These are phyloP conservation scores for Blumeria graminis DNA, from an alignment of 2,329 filamentous ascomycete genomes.

Conservation along the genomic window DNA sequence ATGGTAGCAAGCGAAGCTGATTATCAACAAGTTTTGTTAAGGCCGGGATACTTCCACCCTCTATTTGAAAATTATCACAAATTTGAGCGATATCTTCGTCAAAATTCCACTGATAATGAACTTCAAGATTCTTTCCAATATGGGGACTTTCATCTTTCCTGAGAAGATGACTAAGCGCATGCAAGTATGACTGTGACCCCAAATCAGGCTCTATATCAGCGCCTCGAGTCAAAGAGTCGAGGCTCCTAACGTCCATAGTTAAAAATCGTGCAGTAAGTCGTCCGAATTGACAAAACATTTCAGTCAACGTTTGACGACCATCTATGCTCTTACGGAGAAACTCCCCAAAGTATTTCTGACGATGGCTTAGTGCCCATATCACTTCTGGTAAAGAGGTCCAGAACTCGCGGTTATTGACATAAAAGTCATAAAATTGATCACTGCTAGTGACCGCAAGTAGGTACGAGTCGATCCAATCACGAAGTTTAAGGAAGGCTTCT, in stretches of 20 bases:
- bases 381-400: conserved; percentile 29
- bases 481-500: conserved; percentile 21
- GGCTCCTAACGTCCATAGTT: conserved; percentile 21
- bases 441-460: conserved; percentile 19
- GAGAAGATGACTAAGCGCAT: conserved; percentile 19
- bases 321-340: conserved; percentile 10
- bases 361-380: conserved; percentile 18
- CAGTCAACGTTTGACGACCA: conserved; percentile 9
- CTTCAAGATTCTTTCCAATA: conserved; percentile 15
- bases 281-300: conserved; percentile 17
- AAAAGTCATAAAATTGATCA: conserved; percentile 20
- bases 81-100: conserved; percentile 11
- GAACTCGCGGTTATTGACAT: conserved; percentile 22
- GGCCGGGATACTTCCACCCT: conserved; percentile 20
- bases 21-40: conserved; percentile 21
- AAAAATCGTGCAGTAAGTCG: conserved; percentile 28
- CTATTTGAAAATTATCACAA: conserved; percentile 11
- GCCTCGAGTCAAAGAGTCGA: conserved; percentile 11
- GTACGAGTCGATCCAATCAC: conserved; percentile 27
- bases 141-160: conserved; percentile 13
- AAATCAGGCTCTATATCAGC: conserved; percentile 17
- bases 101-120: conserved; percentile 19
- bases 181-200: conserved; percentile 22
- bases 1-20: conserved; percentile 19
- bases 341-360: conserved; percentile 19